A percentile compares a stretch with the other conserved stretches of the same genome.
These are phyloP conservation scores for Erigeron canadensis DNA, from an alignment of 129 eudicot genomes.

Conservation along the genomic window DNA sequence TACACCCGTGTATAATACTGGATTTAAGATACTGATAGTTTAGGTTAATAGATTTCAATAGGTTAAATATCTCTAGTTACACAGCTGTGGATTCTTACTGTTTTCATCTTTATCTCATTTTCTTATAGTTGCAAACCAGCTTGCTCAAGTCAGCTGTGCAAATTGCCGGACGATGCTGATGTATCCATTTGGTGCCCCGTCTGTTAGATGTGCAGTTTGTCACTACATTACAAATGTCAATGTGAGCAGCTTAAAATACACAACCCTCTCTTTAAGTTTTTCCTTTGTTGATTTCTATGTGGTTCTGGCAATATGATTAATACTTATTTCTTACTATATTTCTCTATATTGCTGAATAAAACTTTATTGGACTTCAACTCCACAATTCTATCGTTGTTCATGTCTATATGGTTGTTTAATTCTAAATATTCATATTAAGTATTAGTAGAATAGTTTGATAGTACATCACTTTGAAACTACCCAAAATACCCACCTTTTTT, in stretches of 20 bases:
- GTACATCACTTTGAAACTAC: too few relatives aligned
- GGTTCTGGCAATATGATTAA: not conserved
- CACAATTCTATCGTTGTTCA: not conserved
- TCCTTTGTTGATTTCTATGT: not conserved
- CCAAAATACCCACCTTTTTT: too few relatives aligned
- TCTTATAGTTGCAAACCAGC: slow-evolving; percentile 47
- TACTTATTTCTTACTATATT: not conserved
- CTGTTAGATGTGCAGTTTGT: slow-evolving; percentile 82
- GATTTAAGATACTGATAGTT: slow-evolving; percentile 1
- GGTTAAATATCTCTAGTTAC: not conserved
- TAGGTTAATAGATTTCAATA: not conserved
- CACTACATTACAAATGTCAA: slow-evolving; percentile 71
- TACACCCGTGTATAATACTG: not conserved
- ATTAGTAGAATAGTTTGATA: too few relatives aligned
- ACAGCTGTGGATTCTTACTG: slow-evolving; percentile 16
- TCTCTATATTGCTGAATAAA: slow-evolving; percentile 10
- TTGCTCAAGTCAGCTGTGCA: slow-evolving; percentile 77
- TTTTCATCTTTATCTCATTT: slow-evolving; percentile 2
- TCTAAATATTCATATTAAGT: too few relatives aligned
- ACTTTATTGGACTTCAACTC: slow-evolving; percentile 1
- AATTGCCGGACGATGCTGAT: slow-evolving; percentile 67
- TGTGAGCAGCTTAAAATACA: slow-evolving; percentile 38
- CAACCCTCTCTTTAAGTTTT: not conserved
- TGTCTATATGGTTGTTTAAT: not conserved
- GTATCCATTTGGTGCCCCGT: slow-evolving; percentile 86